Base-by-base conservation (phyloP, 306 rosid species). In the Citrullus colocynthis region DNA sequence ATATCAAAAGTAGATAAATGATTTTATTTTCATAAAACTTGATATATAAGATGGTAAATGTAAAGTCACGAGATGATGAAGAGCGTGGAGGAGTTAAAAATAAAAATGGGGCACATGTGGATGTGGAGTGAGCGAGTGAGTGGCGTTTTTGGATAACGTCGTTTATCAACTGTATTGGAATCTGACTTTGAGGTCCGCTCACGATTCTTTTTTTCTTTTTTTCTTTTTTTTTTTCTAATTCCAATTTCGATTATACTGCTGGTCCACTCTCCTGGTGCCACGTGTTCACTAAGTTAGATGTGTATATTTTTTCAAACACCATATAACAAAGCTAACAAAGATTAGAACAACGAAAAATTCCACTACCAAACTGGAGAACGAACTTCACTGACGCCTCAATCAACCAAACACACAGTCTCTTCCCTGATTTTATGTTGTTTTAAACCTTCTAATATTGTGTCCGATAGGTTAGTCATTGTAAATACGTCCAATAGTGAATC, bases 21-120 rank as follows among this genome's bases (percentile, higher is more conserved):
- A 21, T 20, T 59, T 21, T 24, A 21, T 21, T 9, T 21, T 24
- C 9, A 9, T 7, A 21, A 8, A 58, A 20, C 51, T 70, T 61
- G 34, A 15, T 61, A 36, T 56, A 56, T 56, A 56, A 48, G 66
- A 65, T 15, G 24, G 48, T 55, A 60, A 81, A 58, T 71, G 83
- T 74, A 56, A 55, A 80, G 63, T 74, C 60, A 83, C 80, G 58
- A 67, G 84, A 30, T 77, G 76, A 54, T 5, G 49, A 39, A 30
- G 58, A 63, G 69, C 36, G 76, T 48, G 52, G 1, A 9, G 54
- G 28, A 37, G 52, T 69, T n/a, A 69, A 37, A 39, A 11, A 8
- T 54, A 69, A 37, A 39, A 11, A 8, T 54, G 28, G 56, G 69
- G 36, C 65, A 62, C 69, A 14, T 32, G 44, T 62, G 14, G 3